Evolutionary conservation across 1,284 basidiomycete genomes (phyloP), one percentile per base, ranked within the genome.

Genomic region (Malassezia globosa): DNA sequence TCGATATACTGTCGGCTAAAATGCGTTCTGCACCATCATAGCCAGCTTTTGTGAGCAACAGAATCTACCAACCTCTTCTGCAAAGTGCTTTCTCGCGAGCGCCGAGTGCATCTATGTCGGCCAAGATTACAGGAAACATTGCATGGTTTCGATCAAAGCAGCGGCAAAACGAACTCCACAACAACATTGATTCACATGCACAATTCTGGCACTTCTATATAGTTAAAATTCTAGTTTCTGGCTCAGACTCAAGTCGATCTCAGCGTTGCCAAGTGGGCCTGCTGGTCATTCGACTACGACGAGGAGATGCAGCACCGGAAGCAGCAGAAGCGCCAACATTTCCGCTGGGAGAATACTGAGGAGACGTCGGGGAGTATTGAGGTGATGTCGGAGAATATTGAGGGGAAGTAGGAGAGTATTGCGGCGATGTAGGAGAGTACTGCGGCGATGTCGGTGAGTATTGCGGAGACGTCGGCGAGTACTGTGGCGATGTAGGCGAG

Each of bases 391-490:
- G 62, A 23, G 62, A 64, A 42, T 60, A 65, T 36, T 57, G 54
- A 22, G 65, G 66, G 18, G 61, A 66, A 3, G 66, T 60, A 8
- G 67, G 59, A 51, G 60, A 63, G 39, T 67, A 69, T 46, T 62
- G 59, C 11, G 72, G 68, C 8, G 67, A 72, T 7, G 72, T 70
- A 7, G 73, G 56, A 48, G 70, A 69, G 52, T 72, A 66, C 34
- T 63, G 57, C 7, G 74, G 74, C 58, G 85, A 87, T 2, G 87
- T 86, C 0, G 87, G 87, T 2, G 87, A 89, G 68, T 51, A 51
- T 44, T 51, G 43, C 19, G 49, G 63, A 36, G 63, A 66, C 7
- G 63, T 62, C 7, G 63, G 63, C 34, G 61, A 63, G 36, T 65
- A 66, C 44, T 58, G 59, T 16, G 64, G 64, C 23, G 64, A 66